Conservation (phyloP, 1,284 basidiomycete species). For the Sutorius eximius region DNA sequence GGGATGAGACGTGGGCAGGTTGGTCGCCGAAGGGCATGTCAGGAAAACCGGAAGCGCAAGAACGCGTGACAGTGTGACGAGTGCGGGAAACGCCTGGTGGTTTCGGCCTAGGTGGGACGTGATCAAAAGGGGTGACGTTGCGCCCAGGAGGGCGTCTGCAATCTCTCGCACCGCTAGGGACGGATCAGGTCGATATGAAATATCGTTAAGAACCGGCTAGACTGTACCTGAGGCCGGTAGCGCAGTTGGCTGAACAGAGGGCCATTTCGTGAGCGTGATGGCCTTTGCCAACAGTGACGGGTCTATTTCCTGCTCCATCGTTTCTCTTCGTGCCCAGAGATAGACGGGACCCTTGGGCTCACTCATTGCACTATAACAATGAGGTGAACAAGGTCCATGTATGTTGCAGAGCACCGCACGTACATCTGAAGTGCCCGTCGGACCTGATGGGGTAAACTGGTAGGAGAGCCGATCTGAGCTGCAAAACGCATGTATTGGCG, state of each 20-base stretch:
- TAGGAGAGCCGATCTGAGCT: slow-evolving; percentile 56
- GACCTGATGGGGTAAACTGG: slow-evolving; percentile 49
- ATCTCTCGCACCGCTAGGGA: slow-evolving; percentile 45
- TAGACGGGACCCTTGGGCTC: slow-evolving; percentile 72
- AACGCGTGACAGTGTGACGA: slow-evolving; percentile 48
- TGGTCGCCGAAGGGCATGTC: slow-evolving; percentile 52
- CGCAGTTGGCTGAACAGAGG: slow-evolving; percentile 48
- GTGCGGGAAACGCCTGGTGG: slow-evolving; percentile 44
- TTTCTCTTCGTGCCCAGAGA: slow-evolving; percentile 69
- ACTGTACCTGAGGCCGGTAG: slow-evolving; percentile 48
- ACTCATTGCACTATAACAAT: slow-evolving; percentile 51
- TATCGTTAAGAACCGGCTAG: not conserved
- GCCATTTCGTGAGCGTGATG: slow-evolving; percentile 45
- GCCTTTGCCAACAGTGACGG: slow-evolving; percentile 33
- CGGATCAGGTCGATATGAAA: not conserved
- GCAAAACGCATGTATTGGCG: slow-evolving; percentile 72
- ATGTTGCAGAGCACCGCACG: not conserved
- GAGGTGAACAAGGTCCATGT: not conserved
- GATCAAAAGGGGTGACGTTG: slow-evolving; percentile 61
- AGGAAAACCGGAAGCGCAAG: slow-evolving; percentile 58
- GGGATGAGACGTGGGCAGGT: slow-evolving; percentile 58
- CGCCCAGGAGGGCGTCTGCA: slow-evolving; percentile 46
- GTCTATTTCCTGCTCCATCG: slow-evolving; percentile 64
- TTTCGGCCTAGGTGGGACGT: slow-evolving; percentile 65
- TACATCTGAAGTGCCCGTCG: slow-evolving; percentile 65